Base-by-base conservation (phyloP, 768 basidiomycete genomes). In the Kwoniella heveanensis region DNA sequence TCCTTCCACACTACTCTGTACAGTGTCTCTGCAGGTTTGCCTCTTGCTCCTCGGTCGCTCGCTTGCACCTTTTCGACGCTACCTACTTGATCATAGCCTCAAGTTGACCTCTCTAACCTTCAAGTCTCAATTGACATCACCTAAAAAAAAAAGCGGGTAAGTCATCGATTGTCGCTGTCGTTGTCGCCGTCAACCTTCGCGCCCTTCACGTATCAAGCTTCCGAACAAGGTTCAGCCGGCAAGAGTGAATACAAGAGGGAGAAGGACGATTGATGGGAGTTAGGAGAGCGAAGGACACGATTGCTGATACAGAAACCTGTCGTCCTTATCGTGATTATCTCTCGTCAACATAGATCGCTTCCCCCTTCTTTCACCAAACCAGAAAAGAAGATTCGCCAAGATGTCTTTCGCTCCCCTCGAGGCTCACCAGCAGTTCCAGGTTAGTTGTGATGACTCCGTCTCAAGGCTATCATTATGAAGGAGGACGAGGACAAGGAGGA, bases 381-480 rank as follows among this genome's bases (percentile, higher is more conserved):
- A 53, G 37, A 54, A 65, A 54, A 55, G 64, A 60, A 57, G 56
- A 50, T 48, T 69, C 66, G 73, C 69, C 79, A 83, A 63, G 80
- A 97, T 97, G 94, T 96, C 94, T 83, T 91, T 98, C 84, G 93
- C 94, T 79, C 88, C 93, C 64, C 95, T 93, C 62, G 95, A 97
- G 83, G 81, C 90, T 67, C 92, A 97, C 80, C 88, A 90, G 78
- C 92, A 94, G 84, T 95, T 95, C 84, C 92, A 93, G 85, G 92
- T 91, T 68, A 66, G 83, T 77, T 22, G 48, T n/a, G n/a, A n/a
- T n/a, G n/a, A n/a, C n/a, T n/a, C n/a, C n/a, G n/a, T n/a, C n/a
- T 13, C 13, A 36, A 7, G 32, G 32, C 7, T 36, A 36, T 36
- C 32, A 36, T 13, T 13, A 7, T 6, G 32, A 36, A 7, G 32